Evolutionary conservation across 306 rosid species (phyloP), one percentile per base, ranked within the genome.

Genomic region (Begonia loranthoides): DNA sequence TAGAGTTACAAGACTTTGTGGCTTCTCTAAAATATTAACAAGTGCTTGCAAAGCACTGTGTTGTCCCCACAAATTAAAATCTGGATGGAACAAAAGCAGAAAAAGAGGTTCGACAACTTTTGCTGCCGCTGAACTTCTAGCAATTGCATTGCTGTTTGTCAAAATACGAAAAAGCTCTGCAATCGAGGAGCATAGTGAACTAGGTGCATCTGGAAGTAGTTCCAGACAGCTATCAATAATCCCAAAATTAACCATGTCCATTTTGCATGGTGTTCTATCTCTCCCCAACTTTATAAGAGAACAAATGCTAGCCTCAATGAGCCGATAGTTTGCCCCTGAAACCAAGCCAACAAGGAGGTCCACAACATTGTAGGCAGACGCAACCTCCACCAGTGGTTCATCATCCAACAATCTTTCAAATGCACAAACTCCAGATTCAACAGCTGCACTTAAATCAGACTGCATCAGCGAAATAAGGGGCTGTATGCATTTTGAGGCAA

Each of bases 11-110:
- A 90, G 95, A 66, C 95, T 85, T 59, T 90, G 95, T 44, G 95
- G 97, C 78, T 90, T 90, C 75, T 90, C 97, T 75, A 90, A 74
- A 68, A 90, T 82, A 80, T 90, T 90, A 65, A 90, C 97, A 36
- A 90, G 87, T 15, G 97, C 85, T 79, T 90, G 97, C 70, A 90
- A 74, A 77, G 97, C 90, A 67, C 97, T 85, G 70, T 90, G 95
- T 70, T 90, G 95, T 62, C 97, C 97, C 97, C 90, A 82, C 79
- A 90, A 56, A 73, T 78, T 70, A 64, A 90, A 76, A 76, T 90
- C 97, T 61, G 66, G 74, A 45, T 83, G 87, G 43, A 72, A 86
- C 66, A 90, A 78, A 72, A 85, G 87, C 66, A 80, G 67, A 71
- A 90, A 90, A 60, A 90, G 95, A 54, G 97, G 97, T 76, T 90